Evolutionary conservation across 805 yeast species (phyloP).

Genomic region (Kuraishia ogatae): DNA sequence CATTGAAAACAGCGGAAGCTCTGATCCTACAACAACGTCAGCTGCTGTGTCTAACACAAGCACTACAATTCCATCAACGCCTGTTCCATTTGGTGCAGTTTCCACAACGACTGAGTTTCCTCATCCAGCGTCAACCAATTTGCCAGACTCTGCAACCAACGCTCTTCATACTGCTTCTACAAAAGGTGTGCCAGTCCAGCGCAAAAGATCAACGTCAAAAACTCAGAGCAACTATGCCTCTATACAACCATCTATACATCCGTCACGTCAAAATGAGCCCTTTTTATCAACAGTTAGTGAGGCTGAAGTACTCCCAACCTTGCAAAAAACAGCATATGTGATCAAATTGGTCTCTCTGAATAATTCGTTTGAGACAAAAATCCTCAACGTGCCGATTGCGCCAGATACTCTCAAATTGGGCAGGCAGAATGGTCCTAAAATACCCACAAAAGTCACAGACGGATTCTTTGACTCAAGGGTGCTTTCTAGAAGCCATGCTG

Average conservation of each 20-base stretch:
- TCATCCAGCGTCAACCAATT: not conserved
- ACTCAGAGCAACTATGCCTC: constrained; percentile 23
- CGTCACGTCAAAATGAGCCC: constrained; percentile 5
- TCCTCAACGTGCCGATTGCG: constrained; percentile 64
- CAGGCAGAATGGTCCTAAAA: constrained; percentile 68
- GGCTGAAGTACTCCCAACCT: not conserved
- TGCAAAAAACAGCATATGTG: constrained; percentile 30
- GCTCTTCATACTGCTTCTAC: not conserved
- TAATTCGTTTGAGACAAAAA: constrained; percentile 68
- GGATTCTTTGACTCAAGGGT: constrained; percentile 95
- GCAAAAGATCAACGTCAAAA: constrained; percentile 24
- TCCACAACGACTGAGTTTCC: too few species aligned
- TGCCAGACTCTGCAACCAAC: not conserved
- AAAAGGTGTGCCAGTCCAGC: constrained; percentile 6
- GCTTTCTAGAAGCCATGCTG: constrained; percentile 89
- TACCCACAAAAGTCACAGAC: constrained; percentile 57
- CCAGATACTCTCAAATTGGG: constrained; percentile 88
- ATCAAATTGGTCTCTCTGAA: constrained; percentile 73
- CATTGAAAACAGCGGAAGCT: not conserved
- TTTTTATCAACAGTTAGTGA: constrained; percentile 5
- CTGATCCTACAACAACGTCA: not conserved
- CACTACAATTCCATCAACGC: not conserved
- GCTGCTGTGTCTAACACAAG: not conserved
- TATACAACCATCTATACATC: constrained; percentile 10
- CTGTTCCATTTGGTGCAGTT: not conserved